A percentile compares a stretch with the other conserved stretches of the same genome.
Conservation (phyloP, 169 alveolate species). For the Plasmodium ovale region DNA sequence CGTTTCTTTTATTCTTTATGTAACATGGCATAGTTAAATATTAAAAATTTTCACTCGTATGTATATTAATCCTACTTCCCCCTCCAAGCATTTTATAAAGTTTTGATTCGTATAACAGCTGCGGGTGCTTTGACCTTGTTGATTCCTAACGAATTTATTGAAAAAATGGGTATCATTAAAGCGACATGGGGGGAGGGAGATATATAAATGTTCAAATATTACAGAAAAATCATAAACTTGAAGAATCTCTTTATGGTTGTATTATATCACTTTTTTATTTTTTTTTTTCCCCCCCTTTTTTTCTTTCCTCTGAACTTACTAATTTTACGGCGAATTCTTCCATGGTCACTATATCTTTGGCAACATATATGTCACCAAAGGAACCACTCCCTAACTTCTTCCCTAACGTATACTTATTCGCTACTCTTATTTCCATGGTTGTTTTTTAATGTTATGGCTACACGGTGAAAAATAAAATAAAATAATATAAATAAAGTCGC, state of each 20-base stretch:
- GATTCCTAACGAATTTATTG: conserved; percentile 92
- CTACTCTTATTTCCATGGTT: conserved; percentile 96
- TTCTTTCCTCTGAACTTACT: conserved; percentile 77
- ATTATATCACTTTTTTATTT: neutral
- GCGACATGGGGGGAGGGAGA: too few relatives aligned
- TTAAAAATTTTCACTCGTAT: conserved; percentile 6
- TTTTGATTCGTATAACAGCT: conserved; percentile 96
- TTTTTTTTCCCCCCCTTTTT: neutral
- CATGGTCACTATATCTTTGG: conserved; percentile 94
- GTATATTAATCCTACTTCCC: conserved; percentile 87
- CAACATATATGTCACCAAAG: conserved; percentile 98
- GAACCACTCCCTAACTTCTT: conserved; percentile 99
- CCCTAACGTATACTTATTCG: conserved; percentile 97
- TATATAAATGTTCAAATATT: too few relatives aligned
- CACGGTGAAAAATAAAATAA: conserved; percentile 5
- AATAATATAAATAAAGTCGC: neutral
- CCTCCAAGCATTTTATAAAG: conserved; percentile 96
- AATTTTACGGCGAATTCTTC: conserved; percentile 97
- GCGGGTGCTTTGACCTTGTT: conserved; percentile 96
- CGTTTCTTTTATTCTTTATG: neutral
- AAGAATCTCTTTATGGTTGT: too few relatives aligned
- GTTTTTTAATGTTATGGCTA: conserved; percentile 57
- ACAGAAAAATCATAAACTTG: too few relatives aligned
- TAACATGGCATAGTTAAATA: neutral
- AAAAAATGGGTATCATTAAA: conserved; percentile 65